A percentile compares a stretch with the other conserved stretches of the same genome.
Conservation (phyloP, 352 stramenopile species). For the Globisporangium acanthophoron region DNA sequence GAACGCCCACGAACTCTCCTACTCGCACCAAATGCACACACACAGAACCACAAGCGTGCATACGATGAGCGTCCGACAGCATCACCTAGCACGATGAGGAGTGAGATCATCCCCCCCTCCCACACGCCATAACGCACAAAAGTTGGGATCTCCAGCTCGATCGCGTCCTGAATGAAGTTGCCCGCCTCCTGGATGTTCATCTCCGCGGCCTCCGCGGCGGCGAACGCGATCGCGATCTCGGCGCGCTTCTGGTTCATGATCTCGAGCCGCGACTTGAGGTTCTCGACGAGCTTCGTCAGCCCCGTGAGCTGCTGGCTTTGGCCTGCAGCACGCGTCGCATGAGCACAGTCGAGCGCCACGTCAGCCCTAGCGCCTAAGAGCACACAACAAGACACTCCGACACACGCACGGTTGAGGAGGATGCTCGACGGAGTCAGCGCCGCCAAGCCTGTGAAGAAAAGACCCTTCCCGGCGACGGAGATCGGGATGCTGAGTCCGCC, state of each 20-base stretch:
- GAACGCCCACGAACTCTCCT: conserved; percentile 81
- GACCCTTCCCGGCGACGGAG: conserved; percentile 74
- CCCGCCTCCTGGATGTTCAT: conserved; percentile 80
- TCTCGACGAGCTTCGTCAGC: conserved; percentile 66
- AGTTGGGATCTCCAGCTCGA: conserved; percentile 70
- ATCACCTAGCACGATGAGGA: too few relatives aligned
- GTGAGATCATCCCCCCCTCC: not conserved
- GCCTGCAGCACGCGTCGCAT: conserved; percentile 21
- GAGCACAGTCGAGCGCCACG: not conserved
- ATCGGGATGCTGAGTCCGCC: conserved; percentile 81
- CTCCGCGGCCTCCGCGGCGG: conserved; percentile 63
- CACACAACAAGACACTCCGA: not conserved
- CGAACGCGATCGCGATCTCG: conserved; percentile 68
- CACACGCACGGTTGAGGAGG: conserved; percentile 75
- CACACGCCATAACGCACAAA: conserved; percentile 1
- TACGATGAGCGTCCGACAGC: not conserved
- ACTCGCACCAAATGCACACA: not conserved
- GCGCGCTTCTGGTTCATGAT: conserved; percentile 84
- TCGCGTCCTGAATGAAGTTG: conserved; percentile 76
- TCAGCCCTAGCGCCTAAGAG: not conserved
- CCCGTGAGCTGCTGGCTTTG: conserved; percentile 80
- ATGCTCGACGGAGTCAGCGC: conserved; percentile 80
- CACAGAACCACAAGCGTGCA: not conserved
- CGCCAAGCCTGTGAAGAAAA: conserved; percentile 76
- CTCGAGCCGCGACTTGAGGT: conserved; percentile 78